These are phyloP conservation scores for Discostella stelligeroides DNA, from an alignment of 108 stramenopile species.

Conservation along the genomic window DNA sequence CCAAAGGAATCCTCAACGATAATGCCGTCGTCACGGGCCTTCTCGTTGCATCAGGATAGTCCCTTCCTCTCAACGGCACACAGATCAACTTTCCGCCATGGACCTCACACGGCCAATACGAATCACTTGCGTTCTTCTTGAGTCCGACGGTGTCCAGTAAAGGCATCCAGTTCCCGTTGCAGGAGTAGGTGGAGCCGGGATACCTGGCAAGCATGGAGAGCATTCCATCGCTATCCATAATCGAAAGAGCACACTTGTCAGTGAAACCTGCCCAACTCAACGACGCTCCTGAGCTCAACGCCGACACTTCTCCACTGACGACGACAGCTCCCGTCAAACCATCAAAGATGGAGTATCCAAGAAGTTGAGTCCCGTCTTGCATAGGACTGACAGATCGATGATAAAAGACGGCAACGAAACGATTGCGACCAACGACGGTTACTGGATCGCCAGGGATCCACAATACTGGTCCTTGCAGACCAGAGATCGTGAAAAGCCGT, in stretches of 20 bases:
- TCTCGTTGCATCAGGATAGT: conserved; percentile 79
- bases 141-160: conserved; percentile 81
- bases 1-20: conserved; percentile 74
- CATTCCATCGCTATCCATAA: conserved; percentile 84
- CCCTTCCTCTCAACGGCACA: conserved; percentile 78
- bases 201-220: conserved; percentile 70
- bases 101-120: conserved; percentile 79
- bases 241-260: conserved; percentile 65
- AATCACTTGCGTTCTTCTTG: conserved; percentile 75
- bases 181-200: not conserved
- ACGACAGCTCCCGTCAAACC: conserved; percentile 55
- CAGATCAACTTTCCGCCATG: conserved; percentile 79
- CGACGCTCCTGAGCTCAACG: conserved; percentile 59
- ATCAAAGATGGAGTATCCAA: conserved; percentile 76
- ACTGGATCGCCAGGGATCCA: conserved; percentile 84
- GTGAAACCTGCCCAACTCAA: conserved; percentile 85
- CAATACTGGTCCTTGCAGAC: conserved; percentile 69
- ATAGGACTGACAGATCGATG: conserved; percentile 61
- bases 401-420: conserved; percentile 74
- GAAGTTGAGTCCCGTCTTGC: conserved; percentile 77
- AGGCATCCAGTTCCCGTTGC: conserved; percentile 68
- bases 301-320: conserved; percentile 61
- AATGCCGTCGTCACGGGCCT: conserved; percentile 75
- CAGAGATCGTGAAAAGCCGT: conserved; percentile 72
- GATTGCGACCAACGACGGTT: conserved; percentile 73